A percentile compares a stretch with the other conserved stretches of the same genome.
Evolutionary conservation across 2,329 filamentous ascomycete genomes (phyloP).

Genomic region (Trichoderma arundinaceum): DNA sequence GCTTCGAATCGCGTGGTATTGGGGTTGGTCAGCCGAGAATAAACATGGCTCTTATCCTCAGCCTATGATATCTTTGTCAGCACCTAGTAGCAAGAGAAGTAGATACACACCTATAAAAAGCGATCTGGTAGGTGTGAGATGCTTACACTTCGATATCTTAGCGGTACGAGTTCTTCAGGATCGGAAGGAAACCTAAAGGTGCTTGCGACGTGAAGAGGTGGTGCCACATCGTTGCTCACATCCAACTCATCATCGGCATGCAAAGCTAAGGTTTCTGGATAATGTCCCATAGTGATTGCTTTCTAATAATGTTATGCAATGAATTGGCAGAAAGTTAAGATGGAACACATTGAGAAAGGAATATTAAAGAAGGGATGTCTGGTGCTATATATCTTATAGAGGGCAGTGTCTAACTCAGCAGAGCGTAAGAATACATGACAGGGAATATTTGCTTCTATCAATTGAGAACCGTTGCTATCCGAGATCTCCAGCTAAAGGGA

Average conservation of each 20-base stretch:
- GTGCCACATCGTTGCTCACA: slow-evolving; percentile 61
- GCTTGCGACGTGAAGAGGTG: slow-evolving; percentile 87
- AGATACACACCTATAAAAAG: no score
- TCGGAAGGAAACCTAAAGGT: slow-evolving; percentile 83
- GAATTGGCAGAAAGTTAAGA: neutral
- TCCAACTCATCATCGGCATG: slow-evolving; percentile 12
- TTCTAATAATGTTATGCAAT: neutral
- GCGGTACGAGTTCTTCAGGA: slow-evolving; percentile 65
- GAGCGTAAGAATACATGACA: no score
- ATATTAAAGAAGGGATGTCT: neutral
- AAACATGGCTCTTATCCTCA: slow-evolving; percentile 63
- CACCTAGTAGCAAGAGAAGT: no score
- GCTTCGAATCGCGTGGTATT: slow-evolving; percentile 86
- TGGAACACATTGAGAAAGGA: no score
- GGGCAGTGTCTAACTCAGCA: no score
- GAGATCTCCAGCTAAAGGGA: no score
- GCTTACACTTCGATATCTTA: slow-evolving; percentile 53
- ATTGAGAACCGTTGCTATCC: no score
- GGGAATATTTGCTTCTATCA: no score
- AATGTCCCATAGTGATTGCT: neutral
- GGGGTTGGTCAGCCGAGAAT: slow-evolving; percentile 79
- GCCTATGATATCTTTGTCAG: slow-evolving; percentile 38
- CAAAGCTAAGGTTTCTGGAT: neutral
- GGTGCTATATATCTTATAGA: neutral
- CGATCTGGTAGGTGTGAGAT: rapidly evolving